Base-by-base conservation (phyloP, 306 rosid species). In the Luffa aegyptiaca region DNA sequence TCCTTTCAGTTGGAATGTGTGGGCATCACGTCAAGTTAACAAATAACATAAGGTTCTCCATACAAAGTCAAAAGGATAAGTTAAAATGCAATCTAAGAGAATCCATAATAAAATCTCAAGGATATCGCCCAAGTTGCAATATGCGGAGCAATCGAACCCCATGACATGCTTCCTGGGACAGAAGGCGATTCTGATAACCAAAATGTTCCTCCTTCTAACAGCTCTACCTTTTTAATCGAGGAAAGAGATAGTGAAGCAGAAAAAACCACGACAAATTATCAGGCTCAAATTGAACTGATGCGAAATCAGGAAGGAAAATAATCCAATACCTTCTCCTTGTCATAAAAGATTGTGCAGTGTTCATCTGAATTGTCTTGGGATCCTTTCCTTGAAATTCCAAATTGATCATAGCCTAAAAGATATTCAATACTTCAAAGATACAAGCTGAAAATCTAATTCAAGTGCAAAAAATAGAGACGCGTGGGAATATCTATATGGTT, bases 71-170 rank as follows among this genome's bases (percentile, higher is more conserved):
- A 17, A 76, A 36, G 33, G 81, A 74, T 10, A 39, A 1, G 31
- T 4, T 18, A 42, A 56, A 46, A 83, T 71, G 82, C 26, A 87
- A 68, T 57, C 31, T 78, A 57, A 77, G 57, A 33, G 20, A 66
- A 81, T 69, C 35, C 61, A 53, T 71, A 82, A 79, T 53, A 56
- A 57, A 70, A 48, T 33, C 80, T 77, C 37, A 88, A 91, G 99
- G 99, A 96, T 96, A 96, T 93, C 85, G 93, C 97, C 99, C 99
- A 96, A 41, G 99, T 96, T 76, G 98, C 97, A 10, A 89, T 88
- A 84, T 93, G 92, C 9, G 99, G 99, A 83, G 86, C 96, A 79
- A 83, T 83, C 16, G 99, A 87, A 81, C 98, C 97, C 99, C 99
- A 96, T 61, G 98, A 93, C 80, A 90, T 89, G 92, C 98, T 96